Percentiles rank a stretch among this genome's conserved stretches.
Evolutionary conservation across 23 red algal genomes (phyloP).

Genomic region (Agarophyton chilense): DNA sequence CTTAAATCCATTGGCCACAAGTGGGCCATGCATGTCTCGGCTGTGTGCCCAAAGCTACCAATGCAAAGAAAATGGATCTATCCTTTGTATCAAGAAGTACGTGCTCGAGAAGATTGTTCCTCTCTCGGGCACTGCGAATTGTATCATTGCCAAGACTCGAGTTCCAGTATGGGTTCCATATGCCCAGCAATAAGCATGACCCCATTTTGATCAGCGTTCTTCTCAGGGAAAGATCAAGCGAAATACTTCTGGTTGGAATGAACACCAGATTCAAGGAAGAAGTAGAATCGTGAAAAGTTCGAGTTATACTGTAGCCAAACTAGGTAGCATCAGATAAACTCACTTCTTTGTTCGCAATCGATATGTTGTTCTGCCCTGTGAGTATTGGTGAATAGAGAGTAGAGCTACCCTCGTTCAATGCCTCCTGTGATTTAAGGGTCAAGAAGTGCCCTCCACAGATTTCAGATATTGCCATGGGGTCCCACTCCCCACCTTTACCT

Average conservation of each 20-base stretch:
- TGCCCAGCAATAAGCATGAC: neutral
- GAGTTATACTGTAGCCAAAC: too few relatives aligned
- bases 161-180: constrained; percentile 8
- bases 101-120: constrained; percentile 18
- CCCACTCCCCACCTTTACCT: too few relatives aligned
- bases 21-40: neutral
- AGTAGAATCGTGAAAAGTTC: neutral
- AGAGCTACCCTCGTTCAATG: too few relatives aligned
- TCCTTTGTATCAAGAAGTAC: constrained; percentile 20
- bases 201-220: neutral
- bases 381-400: too few relatives aligned
- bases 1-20: neutral
- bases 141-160: neutral
- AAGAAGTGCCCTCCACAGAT: too few relatives aligned
- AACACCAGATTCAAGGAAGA: neutral
- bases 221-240: neutral
- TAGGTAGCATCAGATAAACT: too few relatives aligned
- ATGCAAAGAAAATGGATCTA: constrained; percentile 7
- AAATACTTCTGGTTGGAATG: neutral
- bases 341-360: too few relatives aligned
- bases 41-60: neutral
- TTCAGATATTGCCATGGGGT: too few relatives aligned
- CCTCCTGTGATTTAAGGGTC: too few relatives aligned
- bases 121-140: constrained; percentile 3
- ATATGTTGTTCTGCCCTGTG: too few relatives aligned